Percentiles rank a stretch among this genome's conserved stretches.
phyloP scores from a whole-genome alignment of 768 basidiomycete species.

The Terana coerulea region DNA sequence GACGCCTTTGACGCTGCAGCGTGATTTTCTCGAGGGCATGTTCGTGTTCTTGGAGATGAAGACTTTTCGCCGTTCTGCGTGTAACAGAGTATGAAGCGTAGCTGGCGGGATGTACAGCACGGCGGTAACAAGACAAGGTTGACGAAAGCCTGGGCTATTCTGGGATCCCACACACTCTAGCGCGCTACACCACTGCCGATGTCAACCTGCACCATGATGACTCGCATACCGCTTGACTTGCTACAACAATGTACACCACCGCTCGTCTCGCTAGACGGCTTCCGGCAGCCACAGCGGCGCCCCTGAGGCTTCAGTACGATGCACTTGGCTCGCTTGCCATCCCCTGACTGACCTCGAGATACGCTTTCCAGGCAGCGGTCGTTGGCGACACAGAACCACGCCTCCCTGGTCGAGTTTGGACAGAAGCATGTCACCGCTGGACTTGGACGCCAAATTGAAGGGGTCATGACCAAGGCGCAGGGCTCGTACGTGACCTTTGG shows the following conservation, averaged over 20 bases:
- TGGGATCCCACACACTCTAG: too few species aligned
- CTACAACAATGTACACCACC: conserved; percentile 9
- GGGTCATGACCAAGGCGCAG: conserved; percentile 60
- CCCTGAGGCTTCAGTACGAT: not conserved
- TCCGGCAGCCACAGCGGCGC: not conserved
- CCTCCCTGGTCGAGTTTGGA: conserved; percentile 32
- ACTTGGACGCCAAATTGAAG: conserved; percentile 41
- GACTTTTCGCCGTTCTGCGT: too few species aligned
- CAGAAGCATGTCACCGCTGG: conserved; percentile 43
- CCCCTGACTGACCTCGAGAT: not conserved
- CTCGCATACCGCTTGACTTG: not conserved
- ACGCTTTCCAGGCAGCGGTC: not conserved
- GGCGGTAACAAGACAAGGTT: too few species aligned
- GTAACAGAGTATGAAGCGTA: too few species aligned
- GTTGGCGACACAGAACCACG: conserved; percentile 11
- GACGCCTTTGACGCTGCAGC: too few species aligned
- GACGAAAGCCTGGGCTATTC: too few species aligned
- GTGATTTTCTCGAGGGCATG: too few species aligned
- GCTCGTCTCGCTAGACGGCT: conserved; percentile 4
- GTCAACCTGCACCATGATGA: conserved; percentile 2
- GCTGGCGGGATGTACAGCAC: too few species aligned
- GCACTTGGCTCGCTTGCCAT: not conserved
- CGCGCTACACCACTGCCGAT: conserved; percentile 3
- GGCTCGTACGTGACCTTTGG: conserved; percentile 73
- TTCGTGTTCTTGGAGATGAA: too few species aligned